These are phyloP conservation scores for Corniculantispora saksenae DNA, from an alignment of 2,329 filamentous ascomycete genomes.

Conservation along the genomic window DNA sequence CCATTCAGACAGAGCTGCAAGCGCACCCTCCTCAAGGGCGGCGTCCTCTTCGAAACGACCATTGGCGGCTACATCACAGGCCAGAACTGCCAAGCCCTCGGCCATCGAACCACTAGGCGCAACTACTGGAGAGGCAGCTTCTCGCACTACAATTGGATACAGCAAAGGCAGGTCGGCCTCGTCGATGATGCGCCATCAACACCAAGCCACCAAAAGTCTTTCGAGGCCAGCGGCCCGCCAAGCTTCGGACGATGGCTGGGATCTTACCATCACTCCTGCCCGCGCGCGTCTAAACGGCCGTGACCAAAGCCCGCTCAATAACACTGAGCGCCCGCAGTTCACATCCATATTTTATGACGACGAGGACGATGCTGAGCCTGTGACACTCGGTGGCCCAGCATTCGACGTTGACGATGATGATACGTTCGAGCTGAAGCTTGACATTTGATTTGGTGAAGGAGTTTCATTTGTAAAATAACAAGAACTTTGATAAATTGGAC, in stretches of 20 bases:
- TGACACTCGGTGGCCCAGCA: constrained; percentile 26
- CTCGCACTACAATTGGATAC: constrained; percentile 82
- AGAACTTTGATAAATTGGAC: neutral
- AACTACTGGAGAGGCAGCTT: constrained; percentile 64
- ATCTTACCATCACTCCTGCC: constrained; percentile 51
- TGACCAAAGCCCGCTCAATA: constrained; percentile 24
- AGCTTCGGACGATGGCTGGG: constrained; percentile 24
- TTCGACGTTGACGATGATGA: constrained; percentile 46
- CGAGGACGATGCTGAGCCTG: constrained; percentile 36
- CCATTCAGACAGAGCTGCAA: constrained; percentile 22
- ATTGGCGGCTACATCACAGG: constrained; percentile 16
- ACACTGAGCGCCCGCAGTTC: constrained; percentile 50
- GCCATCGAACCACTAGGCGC: constrained; percentile 47
- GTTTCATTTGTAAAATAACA: constrained; percentile 21
- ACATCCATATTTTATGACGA: constrained; percentile 60
- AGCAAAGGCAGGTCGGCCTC: constrained; percentile 68
- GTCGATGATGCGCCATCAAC: constrained; percentile 42
- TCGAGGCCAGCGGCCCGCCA: constrained; percentile 15
- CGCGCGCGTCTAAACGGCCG: constrained; percentile 27
- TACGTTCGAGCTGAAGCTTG: constrained; percentile 57
- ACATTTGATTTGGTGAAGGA: constrained; percentile 26
- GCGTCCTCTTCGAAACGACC: neutral
- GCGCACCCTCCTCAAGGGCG: constrained; percentile 16
- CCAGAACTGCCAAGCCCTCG: constrained; percentile 27
- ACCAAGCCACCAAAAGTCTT: constrained; percentile 17